A percentile compares a stretch with the other conserved stretches of the same genome.
phyloP scores from a whole-genome alignment of 495 filamentous ascomycete species.

The Neurospora intermedia region DNA sequence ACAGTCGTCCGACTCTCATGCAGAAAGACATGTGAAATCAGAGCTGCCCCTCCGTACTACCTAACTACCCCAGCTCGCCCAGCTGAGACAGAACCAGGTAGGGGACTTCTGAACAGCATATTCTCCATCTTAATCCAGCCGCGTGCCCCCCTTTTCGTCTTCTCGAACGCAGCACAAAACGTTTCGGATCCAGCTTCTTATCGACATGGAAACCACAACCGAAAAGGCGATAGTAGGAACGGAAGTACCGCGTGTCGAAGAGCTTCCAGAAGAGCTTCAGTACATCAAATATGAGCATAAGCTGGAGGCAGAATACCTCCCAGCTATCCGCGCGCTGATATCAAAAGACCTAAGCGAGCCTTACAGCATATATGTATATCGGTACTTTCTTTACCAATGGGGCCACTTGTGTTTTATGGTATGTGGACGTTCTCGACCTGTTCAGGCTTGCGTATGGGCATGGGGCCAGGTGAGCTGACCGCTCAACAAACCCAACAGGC shows the following conservation, averaged over 20 bases:
- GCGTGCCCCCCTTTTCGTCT: neutral
- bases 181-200: neutral
- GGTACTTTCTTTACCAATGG: slow-evolving; percentile 99
- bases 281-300: slow-evolving; percentile 77
- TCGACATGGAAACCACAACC: slow-evolving; percentile 11
- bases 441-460: neutral
- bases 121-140: neutral
- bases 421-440: slow-evolving; percentile 4
- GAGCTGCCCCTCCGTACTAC: neutral
- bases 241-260: slow-evolving; percentile 4
- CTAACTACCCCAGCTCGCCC: neutral
- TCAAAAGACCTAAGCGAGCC: slow-evolving; percentile 96
- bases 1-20: neutral
- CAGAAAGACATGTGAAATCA: neutral
- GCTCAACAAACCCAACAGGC: slow-evolving; percentile 38
- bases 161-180: neutral
- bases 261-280: slow-evolving; percentile 45
- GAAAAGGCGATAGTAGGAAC: neutral
- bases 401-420: slow-evolving; percentile 91
- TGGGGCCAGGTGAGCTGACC: slow-evolving; percentile 3
- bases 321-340: slow-evolving; percentile 84
- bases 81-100: neutral
- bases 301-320: slow-evolving; percentile 71
- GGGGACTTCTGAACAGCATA: neutral
- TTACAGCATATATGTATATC: slow-evolving; percentile 99